A percentile compares a stretch with the other conserved stretches of the same genome.
These are phyloP conservation scores for Neocucurbitaria cava DNA, from an alignment of 2,329 filamentous ascomycete genomes.

Conservation along the genomic window DNA sequence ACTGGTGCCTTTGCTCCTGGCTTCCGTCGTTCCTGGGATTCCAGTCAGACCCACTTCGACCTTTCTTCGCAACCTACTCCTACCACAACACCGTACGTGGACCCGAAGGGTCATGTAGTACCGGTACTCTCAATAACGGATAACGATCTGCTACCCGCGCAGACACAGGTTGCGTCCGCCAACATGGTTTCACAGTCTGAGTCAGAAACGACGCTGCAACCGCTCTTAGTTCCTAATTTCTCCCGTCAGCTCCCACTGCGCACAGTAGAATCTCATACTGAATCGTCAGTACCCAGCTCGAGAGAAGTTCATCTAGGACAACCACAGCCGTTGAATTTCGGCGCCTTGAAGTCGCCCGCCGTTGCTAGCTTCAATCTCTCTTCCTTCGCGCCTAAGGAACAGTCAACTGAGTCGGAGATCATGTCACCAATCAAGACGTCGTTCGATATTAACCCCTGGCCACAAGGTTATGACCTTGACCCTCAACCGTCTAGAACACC, in stretches of 20 bases:
- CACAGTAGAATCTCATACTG: constrained; percentile 20
- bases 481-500: constrained; percentile 13
- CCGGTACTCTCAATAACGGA: constrained; percentile 45
- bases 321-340: constrained; percentile 28
- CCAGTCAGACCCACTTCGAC: constrained; percentile 45
- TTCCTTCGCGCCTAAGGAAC: constrained; percentile 22
- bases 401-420: constrained; percentile 25
- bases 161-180: constrained; percentile 6
- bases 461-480: constrained; percentile 31
- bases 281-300: constrained; percentile 15
- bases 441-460: constrained; percentile 41
- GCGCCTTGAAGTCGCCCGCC: constrained; percentile 37
- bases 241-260: constrained; percentile 47
- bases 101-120: constrained; percentile 46
- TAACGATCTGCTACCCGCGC: constrained; percentile 20
- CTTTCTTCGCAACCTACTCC: constrained; percentile 39
- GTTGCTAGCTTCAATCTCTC: constrained; percentile 36
- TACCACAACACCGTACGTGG: constrained; percentile 42
- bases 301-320: constrained; percentile 24
- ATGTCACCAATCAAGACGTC: constrained; percentile 39
- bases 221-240: constrained; percentile 43
- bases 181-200: constrained; percentile 18
- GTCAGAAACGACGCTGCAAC: constrained; percentile 20
- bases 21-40: constrained; percentile 51
- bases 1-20: constrained; percentile 46